Evolutionary conservation across 176 grass and related monocot species (phyloP), one percentile per base, ranked within the genome.

Genomic region (Saccharum spontaneum): DNA sequence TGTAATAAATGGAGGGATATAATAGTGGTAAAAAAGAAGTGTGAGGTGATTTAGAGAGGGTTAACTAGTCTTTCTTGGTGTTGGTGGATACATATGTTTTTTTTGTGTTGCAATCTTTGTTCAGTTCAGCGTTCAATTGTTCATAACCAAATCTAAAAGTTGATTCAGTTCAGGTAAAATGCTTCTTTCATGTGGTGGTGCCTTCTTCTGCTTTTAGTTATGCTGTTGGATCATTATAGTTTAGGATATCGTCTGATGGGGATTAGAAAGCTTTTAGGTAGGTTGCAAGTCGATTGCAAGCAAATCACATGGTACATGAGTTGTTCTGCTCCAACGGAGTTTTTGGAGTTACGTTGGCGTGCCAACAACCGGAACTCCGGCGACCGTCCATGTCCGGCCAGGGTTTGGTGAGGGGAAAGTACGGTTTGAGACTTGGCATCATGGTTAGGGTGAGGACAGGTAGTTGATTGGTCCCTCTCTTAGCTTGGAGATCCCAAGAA

Each of bases 321-420:
- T 52, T 28, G 28, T 28, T 69, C 12, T 6, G 38, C 15, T 77
- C 74, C n/a, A 84, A 39, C 77, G 10, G 69, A 45, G 37, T 26
- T 52, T 82, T 49, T 66, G 38, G 74, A 79, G 33, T 68, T 78
- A 82, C 75, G 80, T 59, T 90, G 86, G 81, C 59, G 9, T 84
- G 75, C 16, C 74, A 83, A 24, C 81, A 54, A 79, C 50, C n/a
- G 20, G 31, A 78, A 43, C 39, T 61, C 62, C 28, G 28, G 28
- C 28, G 28, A 28, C 28, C 28, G 28, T 28, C 44, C 7, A 38
- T 60, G 39, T 24, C 5, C n/a, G 15, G 40, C 24, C 62, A 16
- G 86, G 59, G 69, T 83, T 67, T 20, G 86, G 67, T 66, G 67
- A 14, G 30, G 1, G 16, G 61, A 24, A 46, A n/a, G 64, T 83